A percentile compares a stretch with the other conserved stretches of the same genome.
phyloP scores from a whole-genome alignment of 2,329 filamentous ascomycete species.

The Salinomyces thailandicus region DNA sequence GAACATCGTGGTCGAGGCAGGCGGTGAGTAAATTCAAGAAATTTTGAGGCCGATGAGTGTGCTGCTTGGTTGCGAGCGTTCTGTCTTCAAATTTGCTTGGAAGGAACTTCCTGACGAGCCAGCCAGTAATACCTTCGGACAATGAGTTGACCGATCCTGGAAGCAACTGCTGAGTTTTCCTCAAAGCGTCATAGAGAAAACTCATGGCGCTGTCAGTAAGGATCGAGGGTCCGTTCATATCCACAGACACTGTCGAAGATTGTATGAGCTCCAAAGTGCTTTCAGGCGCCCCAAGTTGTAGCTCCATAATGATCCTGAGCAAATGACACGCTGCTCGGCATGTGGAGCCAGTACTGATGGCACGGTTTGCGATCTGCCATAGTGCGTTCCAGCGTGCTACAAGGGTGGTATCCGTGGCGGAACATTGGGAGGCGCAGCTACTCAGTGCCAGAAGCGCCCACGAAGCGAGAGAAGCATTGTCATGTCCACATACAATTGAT shows the following conservation, averaged over 20 bases:
- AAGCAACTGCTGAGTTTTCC: slow-evolving; percentile 54
- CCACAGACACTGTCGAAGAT: slow-evolving; percentile 62
- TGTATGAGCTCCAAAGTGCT: slow-evolving; percentile 59
- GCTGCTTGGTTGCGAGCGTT: slow-evolving; percentile 54
- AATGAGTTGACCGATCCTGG: slow-evolving; percentile 58
- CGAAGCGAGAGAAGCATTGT: slow-evolving; percentile 54
- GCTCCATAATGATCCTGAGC: slow-evolving; percentile 56
- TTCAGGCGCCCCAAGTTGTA: slow-evolving; percentile 56
- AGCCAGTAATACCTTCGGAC: slow-evolving; percentile 63
- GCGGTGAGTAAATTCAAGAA: slow-evolving; percentile 58
- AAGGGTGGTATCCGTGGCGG: slow-evolving; percentile 33
- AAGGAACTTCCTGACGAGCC: slow-evolving; percentile 74
- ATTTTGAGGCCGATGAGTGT: slow-evolving; percentile 53
- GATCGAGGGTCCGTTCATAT: slow-evolving; percentile 67
- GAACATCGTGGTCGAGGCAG: slow-evolving; percentile 49
- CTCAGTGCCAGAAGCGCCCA: slow-evolving; percentile 81
- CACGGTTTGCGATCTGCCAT: slow-evolving; percentile 65
- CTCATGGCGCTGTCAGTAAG: slow-evolving; percentile 69
- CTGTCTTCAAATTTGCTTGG: slow-evolving; percentile 53
- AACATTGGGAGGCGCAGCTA: slow-evolving; percentile 41
- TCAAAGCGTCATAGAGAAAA: slow-evolving; percentile 61
- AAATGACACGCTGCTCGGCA: slow-evolving; percentile 70
- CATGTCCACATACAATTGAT: slow-evolving; percentile 42
- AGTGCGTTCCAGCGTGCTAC: slow-evolving; percentile 54
- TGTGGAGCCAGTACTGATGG: slow-evolving; percentile 57